Percentiles rank a stretch among this genome's conserved stretches.
phyloP scores from a whole-genome alignment of 2,329 filamentous ascomycete genomes.

The Xylariaceae sp. region DNA sequence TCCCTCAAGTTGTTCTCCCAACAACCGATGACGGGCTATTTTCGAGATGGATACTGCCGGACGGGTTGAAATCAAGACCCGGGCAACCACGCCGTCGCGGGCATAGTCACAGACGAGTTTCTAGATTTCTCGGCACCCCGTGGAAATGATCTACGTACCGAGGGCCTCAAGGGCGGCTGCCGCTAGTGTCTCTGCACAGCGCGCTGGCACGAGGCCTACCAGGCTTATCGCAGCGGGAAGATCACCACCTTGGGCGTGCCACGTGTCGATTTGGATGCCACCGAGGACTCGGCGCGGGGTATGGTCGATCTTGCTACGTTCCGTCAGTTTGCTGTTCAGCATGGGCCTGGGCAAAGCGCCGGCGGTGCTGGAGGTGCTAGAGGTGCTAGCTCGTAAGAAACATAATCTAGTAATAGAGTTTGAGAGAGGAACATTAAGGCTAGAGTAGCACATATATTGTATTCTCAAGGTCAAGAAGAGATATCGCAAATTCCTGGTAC shows the following conservation, averaged over 20 bases:
- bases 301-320: conserved; percentile 55
- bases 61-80: conserved; percentile 55
- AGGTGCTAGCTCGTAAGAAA: no score
- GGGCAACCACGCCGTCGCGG: conserved; percentile 66
- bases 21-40: conserved; percentile 64
- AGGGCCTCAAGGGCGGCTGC: conserved; percentile 62
- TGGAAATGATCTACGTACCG: conserved; percentile 62
- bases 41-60: conserved; percentile 65
- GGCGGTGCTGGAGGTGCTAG: not conserved
- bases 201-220: conserved; percentile 65
- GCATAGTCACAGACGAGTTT: conserved; percentile 64
- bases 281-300: conserved; percentile 57
- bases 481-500: no score
- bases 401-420: no score
- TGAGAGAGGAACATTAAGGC: no score
- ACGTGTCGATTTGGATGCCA: conserved; percentile 55
- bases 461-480: no score
- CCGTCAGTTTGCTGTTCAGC: conserved; percentile 51
- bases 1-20: conserved; percentile 64
- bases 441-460: no score
- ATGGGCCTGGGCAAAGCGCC: conserved; percentile 18
- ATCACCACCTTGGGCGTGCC: conserved; percentile 39
- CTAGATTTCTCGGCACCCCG: conserved; percentile 64
- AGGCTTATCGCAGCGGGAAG: conserved; percentile 55
- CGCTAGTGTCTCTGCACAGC: conserved; percentile 68